phyloP scores from a whole-genome alignment of 1,284 basidiomycete species.

The Fomitopsis betulina region DNA sequence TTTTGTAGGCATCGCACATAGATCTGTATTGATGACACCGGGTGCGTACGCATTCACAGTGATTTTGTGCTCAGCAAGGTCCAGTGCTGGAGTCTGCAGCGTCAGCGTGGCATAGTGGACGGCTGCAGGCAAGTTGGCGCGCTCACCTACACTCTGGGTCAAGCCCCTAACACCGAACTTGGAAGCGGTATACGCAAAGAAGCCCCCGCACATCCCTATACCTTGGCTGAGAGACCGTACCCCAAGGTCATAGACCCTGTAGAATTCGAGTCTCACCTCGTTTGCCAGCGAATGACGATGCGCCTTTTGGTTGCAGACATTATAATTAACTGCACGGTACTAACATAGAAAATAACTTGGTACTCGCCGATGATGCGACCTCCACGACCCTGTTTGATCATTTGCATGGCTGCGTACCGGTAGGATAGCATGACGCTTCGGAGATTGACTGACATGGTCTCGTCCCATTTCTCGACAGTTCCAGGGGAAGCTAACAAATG shows the following conservation, averaged over 20 bases:
- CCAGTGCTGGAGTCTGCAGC: neutral
- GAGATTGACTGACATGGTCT: too few species aligned
- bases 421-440: conserved; percentile 29
- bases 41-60: conserved; percentile 9
- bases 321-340: too few species aligned
- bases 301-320: too few species aligned
- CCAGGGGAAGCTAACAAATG: too few species aligned
- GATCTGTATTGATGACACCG: conserved; percentile 1
- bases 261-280: neutral
- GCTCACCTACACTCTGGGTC: neutral
- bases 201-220: neutral
- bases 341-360: too few species aligned
- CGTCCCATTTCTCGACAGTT: too few species aligned
- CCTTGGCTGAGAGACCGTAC: too few species aligned
- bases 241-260: neutral
- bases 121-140: too few species aligned
- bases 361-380: conserved; percentile 28
- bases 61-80: conserved; percentile 1
- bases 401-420: conserved; percentile 29
- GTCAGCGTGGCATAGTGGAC: neutral
- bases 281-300: conserved; percentile 4
- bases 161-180: conserved; percentile 3
- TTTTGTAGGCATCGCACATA: neutral
- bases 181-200: neutral
- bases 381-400: conserved; percentile 30